Evolutionary conservation across 2,329 filamentous ascomycete genomes (phyloP), one percentile per base, ranked within the genome.

Genomic region (Davidsoniella eucalypti): DNA sequence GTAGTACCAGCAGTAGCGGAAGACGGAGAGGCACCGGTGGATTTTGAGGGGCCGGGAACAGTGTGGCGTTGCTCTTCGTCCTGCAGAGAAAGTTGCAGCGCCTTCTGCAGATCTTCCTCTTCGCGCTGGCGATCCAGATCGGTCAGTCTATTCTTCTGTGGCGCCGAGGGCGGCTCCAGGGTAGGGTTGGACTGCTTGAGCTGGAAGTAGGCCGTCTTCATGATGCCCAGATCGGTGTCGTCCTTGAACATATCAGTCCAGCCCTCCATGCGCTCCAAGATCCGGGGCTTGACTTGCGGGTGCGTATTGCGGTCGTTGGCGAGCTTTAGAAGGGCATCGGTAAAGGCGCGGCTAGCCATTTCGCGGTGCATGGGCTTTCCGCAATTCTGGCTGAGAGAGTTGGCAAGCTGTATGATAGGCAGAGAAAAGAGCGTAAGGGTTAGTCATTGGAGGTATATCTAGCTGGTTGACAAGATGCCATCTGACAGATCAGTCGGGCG

Each of bases 81-180:
- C 63, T 94, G 87, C 58, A 98, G 76, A 41, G 87, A 95, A 60
- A 98, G 72, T 59, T 84, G 88, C 45, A 98, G 72, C 2, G 92
- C 92, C 79, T 95, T 94, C 64, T 96, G 92, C 50, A 98, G 69
- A 66, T 98, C 92, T 47, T 96, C 88, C 54, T 98, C 92, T 65
- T 98, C 92, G 67, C 94, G 94, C 65, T 87, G 84, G 55, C 92
- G 78, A 65, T 98, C 92, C 44, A 83, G 59, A 33, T 93, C 84
- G 43, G 90, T 95, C 55, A 98, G 87, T 57, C 87, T 80, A 54
- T 82, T 85, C 72, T 98, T 98, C 59, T 83, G 83, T 3, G 92
- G 92, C 56, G 94, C 94, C 51, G 87, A 94, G 0, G 92, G 92
- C 14, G 88, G 76, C 55, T 94, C 86, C 49, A 98, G 68, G 56